Evolutionary conservation across 2,329 filamentous ascomycete genomes (phyloP).

Genomic region (Botrytis porri): DNA sequence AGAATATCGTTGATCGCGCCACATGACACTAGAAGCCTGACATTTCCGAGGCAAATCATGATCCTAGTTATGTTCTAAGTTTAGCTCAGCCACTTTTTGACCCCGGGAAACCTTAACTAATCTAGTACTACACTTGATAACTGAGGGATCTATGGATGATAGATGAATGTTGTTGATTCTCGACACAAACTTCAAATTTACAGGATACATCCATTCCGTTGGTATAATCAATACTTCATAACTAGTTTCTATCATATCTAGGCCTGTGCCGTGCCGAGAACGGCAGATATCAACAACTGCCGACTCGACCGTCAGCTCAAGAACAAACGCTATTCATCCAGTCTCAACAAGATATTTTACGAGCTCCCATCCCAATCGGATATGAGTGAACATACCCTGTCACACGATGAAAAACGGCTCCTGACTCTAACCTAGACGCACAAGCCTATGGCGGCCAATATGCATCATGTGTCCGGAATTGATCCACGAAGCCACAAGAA

Average conservation of each 20-base stretch:
- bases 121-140: neutral
- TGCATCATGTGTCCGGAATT: neutral
- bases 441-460: neutral
- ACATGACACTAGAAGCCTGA: neutral
- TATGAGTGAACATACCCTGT: neutral
- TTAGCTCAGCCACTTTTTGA: neutral
- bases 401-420: neutral
- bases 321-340: neutral
- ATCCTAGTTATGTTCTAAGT: neutral
- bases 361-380: neutral
- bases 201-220: neutral
- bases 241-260: neutral
- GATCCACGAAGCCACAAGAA: too few relatives aligned
- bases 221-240: neutral
- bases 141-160: accelerated
- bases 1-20: neutral
- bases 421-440: neutral
- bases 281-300: neutral
- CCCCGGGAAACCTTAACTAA: neutral
- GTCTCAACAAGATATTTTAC: neutral
- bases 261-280: neutral
- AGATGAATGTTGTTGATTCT: neutral
- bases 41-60: neutral
- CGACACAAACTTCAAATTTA: neutral
- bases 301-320: neutral